Conservation (phyloP, 148 eudicot species). For the Rhododendron simsii region DNA sequence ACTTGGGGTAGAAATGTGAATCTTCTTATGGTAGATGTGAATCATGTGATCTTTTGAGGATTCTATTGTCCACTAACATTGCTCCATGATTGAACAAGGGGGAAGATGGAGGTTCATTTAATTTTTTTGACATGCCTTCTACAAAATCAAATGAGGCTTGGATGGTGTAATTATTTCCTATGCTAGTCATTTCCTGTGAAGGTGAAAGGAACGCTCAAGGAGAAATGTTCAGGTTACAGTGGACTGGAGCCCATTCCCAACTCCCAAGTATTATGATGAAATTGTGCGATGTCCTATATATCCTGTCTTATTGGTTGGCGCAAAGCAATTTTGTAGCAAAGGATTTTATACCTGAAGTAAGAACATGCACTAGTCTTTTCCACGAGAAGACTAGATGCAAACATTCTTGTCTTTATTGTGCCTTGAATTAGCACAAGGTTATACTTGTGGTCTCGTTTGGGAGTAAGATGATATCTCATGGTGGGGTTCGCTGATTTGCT, state of each 20-base stretch:
- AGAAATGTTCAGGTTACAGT: background rate
- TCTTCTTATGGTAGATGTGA: background rate
- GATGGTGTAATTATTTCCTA: background rate
- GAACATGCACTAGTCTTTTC: background rate
- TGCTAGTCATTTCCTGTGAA: background rate
- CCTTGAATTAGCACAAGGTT: background rate
- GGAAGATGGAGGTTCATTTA: background rate
- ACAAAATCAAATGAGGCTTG: background rate
- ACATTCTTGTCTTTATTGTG: background rate
- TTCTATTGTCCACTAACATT: background rate
- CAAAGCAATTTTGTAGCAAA: background rate
- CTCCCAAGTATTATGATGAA: no score
- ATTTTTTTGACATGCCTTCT: background rate
- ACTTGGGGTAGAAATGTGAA: background rate
- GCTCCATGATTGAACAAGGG: background rate
- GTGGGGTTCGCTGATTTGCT: background rate
- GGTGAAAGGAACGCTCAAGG: background rate
- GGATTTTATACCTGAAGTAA: background rate
- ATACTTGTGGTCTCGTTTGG: background rate
- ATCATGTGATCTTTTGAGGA: background rate
- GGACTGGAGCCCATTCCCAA: no score
- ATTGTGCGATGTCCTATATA: background rate
- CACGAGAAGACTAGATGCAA: background rate
- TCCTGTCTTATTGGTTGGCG: background rate
- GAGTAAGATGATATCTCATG: background rate